Conservation (phyloP, 805 yeast species). For the Metschnikowia shivogae region DNA sequence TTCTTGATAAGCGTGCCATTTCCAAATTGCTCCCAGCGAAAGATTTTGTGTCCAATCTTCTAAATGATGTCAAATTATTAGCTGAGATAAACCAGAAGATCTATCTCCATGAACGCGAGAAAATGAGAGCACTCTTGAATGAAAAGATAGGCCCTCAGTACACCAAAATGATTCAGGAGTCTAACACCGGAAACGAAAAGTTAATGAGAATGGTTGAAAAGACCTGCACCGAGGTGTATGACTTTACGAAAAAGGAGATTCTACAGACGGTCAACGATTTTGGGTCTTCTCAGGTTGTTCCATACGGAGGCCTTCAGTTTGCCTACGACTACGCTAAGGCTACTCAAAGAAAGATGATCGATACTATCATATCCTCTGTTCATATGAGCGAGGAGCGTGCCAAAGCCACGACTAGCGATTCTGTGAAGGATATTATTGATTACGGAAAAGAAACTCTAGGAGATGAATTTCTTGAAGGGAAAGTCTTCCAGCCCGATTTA, state of each 20-base stretch:
- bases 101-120: slow-evolving; percentile 46
- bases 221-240: slow-evolving; percentile 54
- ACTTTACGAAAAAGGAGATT: slow-evolving; percentile 53
- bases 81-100: slow-evolving; percentile 60
- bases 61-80: slow-evolving; percentile 59
- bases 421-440: slow-evolving; percentile 58
- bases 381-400: slow-evolving; percentile 65
- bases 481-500: slow-evolving; percentile 61
- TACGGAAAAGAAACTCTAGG: slow-evolving; percentile 66
- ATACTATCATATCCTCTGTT: slow-evolving; percentile 62
- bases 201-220: slow-evolving; percentile 63
- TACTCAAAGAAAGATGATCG: slow-evolving; percentile 66
- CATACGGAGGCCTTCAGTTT: slow-evolving; percentile 59
- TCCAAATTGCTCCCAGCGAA: slow-evolving; percentile 92
- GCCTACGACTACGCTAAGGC: slow-evolving; percentile 64
- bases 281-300: slow-evolving; percentile 49
- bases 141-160: slow-evolving; percentile 59
- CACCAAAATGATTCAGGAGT: slow-evolving; percentile 48
- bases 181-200: slow-evolving; percentile 51
- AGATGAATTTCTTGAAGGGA: slow-evolving; percentile 53
- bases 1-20: slow-evolving; percentile 80
- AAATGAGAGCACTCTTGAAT: slow-evolving; percentile 45
- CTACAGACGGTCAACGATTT: slow-evolving; percentile 47
- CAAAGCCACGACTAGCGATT: slow-evolving; percentile 50
- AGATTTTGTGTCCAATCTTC: slow-evolving; percentile 69